Evolutionary conservation across 352 stramenopile species (phyloP).

Genomic region (Phytophthora sojae): DNA sequence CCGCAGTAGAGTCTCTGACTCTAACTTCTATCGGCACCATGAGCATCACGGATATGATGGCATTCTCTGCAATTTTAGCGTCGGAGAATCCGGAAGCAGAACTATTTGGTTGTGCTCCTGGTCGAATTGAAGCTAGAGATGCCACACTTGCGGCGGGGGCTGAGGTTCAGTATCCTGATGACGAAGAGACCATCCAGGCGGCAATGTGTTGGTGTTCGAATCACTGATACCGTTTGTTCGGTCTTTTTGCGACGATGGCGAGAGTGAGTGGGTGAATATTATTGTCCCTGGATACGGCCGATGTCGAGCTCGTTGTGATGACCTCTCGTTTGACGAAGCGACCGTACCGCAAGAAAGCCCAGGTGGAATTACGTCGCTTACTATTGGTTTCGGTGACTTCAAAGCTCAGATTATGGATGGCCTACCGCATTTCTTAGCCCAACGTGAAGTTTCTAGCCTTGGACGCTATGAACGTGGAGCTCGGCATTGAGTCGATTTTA

Average conservation of each 20-base stretch:
- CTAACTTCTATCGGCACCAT: background rate
- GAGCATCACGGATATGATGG: background rate
- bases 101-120: background rate
- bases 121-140: background rate
- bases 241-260: background rate
- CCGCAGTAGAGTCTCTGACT: background rate
- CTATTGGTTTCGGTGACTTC: background rate
- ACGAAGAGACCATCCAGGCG: background rate
- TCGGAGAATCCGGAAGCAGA: background rate
- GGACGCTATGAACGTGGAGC: background rate
- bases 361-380: background rate
- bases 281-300: background rate
- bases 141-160: background rate
- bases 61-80: background rate
- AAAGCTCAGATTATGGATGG: conserved; percentile 1
- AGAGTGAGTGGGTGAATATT: background rate
- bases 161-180: background rate
- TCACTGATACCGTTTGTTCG: background rate
- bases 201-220: background rate
- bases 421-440: background rate
- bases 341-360: background rate
- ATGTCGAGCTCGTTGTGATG: background rate
- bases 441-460: conserved; percentile 7
- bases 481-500: conserved; percentile 5
- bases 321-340: background rate